Evolutionary conservation across 2,329 filamentous ascomycete genomes (phyloP), one percentile per base, ranked within the genome.

Genomic region (Ambrosiella cleistominuta): DNA sequence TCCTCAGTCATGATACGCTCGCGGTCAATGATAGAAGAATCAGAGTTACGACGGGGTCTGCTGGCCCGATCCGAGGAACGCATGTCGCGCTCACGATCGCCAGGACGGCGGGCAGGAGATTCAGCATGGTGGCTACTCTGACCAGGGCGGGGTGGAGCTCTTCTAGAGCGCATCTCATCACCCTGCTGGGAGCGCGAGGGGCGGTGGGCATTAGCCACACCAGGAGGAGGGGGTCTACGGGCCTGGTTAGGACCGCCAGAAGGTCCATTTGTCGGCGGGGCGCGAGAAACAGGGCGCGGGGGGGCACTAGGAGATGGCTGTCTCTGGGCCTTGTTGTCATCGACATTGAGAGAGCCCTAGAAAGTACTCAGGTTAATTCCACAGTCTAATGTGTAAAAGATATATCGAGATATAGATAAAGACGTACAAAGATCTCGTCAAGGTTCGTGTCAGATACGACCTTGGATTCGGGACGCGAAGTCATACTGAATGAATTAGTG

Each of bases 371-470:
- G 42, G 37, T 17, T 6, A 52, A 15, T 35, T 27, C 27, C 27
- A 27, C 27, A 2, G 27, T 27, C 27, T 27, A 27, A n/a, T 42
- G 13, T 15, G 19, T 35, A 56, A 8, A 27, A 35, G 54, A 11
- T 13, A 27, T 13, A n/a, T 17, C 5, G 38, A 35, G 3, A 7
- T n/a, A 12, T 6, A n/a, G 12, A 8, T 19, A 15, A 39, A 55
- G 60, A 85, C 86, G 68, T 83, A 89, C 86, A 73, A 89, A 89
- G 61, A 89, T 77, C 62, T 88, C 83, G 63, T 85, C 82, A 54
- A 82, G 79, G 59, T 80, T 75, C 61, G 38, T 45, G 38, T 56
- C 52, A 9, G 59, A 66, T 72, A 79, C 62, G 65, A 72, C 71
- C 60, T 71, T 70, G 19, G 69, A 66, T 56, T 74, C 73, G 55